These are phyloP conservation scores for Coemansia sp. DNA, from an alignment of 192 early-diverging fungal genomes.

Conservation along the genomic window DNA sequence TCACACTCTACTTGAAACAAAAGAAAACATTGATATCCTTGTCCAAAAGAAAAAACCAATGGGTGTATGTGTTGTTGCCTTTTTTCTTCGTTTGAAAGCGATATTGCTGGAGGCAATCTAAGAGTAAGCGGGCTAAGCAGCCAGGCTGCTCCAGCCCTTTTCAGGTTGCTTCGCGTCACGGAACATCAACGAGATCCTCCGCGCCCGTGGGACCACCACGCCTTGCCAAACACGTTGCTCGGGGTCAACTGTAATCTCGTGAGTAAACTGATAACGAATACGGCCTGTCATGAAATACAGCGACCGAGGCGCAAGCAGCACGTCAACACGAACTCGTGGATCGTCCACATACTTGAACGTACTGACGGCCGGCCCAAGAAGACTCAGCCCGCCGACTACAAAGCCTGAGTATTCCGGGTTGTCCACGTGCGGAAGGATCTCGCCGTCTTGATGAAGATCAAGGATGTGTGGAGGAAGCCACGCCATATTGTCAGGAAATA, in stretches of 20 bases:
- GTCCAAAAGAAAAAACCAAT: too few species aligned
- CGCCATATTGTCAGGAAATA: constrained; percentile 57
- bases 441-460: constrained; percentile 69
- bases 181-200: constrained; percentile 76
- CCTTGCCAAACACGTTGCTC: constrained; percentile 59
- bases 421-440: constrained; percentile 82
- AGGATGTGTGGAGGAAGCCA: constrained; percentile 82
- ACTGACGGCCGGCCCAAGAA: constrained; percentile 72
- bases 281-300: constrained; percentile 73
- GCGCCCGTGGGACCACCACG: constrained; percentile 52
- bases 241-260: constrained; percentile 67
- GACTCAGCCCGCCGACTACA: constrained; percentile 72
- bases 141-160: constrained; percentile 41
- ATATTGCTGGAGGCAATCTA: too few species aligned
- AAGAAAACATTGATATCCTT: too few species aligned
- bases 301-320: constrained; percentile 61
- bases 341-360: constrained; percentile 67
- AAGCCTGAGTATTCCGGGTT: constrained; percentile 76
- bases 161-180: constrained; percentile 56
- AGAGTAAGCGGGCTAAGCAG: too few species aligned
- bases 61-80: too few species aligned
- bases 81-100: too few species aligned
- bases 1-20: too few species aligned
- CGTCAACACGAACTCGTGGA: constrained; percentile 59
- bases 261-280: constrained; percentile 77